Evolutionary conservation across 345 rosid species (phyloP), one percentile per base, ranked within the genome.

Genomic region (Salix dunnii): DNA sequence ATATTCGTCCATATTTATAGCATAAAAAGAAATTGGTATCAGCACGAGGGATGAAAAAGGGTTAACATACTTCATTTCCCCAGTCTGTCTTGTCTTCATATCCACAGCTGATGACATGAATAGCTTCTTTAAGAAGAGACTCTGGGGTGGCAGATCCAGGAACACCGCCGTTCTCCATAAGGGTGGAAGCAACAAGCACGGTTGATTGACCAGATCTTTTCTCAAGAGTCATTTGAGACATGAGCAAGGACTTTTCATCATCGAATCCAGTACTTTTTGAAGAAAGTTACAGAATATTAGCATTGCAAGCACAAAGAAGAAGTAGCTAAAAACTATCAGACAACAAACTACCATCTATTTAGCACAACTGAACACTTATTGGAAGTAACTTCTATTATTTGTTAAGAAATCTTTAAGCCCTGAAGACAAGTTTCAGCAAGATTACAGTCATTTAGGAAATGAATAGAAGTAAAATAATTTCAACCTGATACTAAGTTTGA

Each of bases 31-130:
- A 48, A 70, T n/a, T 14, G 20, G 40, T 43, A 12, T 2, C 25
- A 51, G 30, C 55, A 67, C 10, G 5, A 71, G 48, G 75, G 14
- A 55, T n/a, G 13, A 33, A 12, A 27, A 20, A 7, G 23, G 8
- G 27, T 40, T 36, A 21, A 58, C 79, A 2, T 58, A 85, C 87
- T 80, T 85, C 88, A 66, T 68, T 80, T 23, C 88, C 88, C 88
- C 88, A 85, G 66, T 82, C 85, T 64, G 88, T 82, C 82, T 85
- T 85, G 74, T 85, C 88, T 76, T 85, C 88, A 12, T 85, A 85
- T 25, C 88, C 88, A 58, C 88, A 85, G 46, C 88, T 82, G 63
- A 85, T 85, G 67, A 85, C 88, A 76, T 85, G 88, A 70, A 85
- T 85, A 7, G 88, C 88, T 78, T 85, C 85, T 78, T 85, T 85